Evolutionary conservation across 192 early-diverging fungal genomes (phyloP).

Genomic region (Rhizophagus sp.): DNA sequence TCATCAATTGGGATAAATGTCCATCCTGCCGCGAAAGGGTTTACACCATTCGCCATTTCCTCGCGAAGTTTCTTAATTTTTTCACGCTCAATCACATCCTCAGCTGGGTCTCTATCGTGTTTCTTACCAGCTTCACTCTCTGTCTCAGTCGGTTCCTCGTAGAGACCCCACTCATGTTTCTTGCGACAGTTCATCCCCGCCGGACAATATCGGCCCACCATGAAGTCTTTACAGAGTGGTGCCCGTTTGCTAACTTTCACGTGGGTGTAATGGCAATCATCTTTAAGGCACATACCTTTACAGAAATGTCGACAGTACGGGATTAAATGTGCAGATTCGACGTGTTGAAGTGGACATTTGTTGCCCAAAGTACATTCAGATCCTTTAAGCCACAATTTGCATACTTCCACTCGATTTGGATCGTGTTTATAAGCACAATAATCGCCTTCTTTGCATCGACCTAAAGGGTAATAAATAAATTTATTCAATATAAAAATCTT

Average conservation of each 20-base stretch:
- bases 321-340: slow-evolving; percentile 3
- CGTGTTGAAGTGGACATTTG: slow-evolving; percentile 10
- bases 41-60: neutral
- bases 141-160: neutral
- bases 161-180: slow-evolving; percentile 20
- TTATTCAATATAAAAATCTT: neutral
- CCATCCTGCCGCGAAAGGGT: neutral
- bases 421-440: slow-evolving; percentile 20
- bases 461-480: neutral
- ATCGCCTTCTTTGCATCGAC: slow-evolving; percentile 17
- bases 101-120: neutral
- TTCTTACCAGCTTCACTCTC: neutral
- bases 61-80: neutral
- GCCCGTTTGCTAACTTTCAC: slow-evolving; percentile 12
- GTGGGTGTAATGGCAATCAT: slow-evolving; percentile 21
- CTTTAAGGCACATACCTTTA: slow-evolving; percentile 1
- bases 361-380: neutral
- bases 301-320: slow-evolving; percentile 19
- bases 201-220: neutral
- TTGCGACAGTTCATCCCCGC: neutral
- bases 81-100: neutral
- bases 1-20: neutral
- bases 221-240: neutral
- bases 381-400: slow-evolving; percentile 6
- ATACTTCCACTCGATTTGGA: neutral